Base-by-base conservation (phyloP, 2,329 filamentous ascomycete species). In the Pezizomycotina sp. region DNA sequence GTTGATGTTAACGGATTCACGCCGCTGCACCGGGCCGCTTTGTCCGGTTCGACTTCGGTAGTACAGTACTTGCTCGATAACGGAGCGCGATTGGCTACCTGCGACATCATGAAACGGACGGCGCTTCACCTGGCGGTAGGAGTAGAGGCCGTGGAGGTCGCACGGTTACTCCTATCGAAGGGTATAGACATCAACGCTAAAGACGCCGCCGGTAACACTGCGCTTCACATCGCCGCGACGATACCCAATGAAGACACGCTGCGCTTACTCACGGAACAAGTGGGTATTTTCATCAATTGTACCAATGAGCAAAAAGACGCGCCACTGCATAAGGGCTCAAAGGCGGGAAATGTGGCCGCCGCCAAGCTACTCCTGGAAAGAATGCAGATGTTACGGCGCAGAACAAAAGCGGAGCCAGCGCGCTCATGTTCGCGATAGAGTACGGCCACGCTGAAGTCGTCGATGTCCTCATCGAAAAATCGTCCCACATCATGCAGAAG, bases 281-380 rank as follows among this genome's bases (percentile, higher is more conserved):
- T 8, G 22, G 29, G 25, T 19, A 38, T 14, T 24, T 24, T 10
- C 29, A 34, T 19, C 19, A 28, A 10, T 29, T 32, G 13, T 13
- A 38, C 29, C 6, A 34, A 27, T 15, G 29, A 34, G 13, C 29
- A 31, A 5, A 31, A 38, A 15, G 36, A 38, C 6, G 18, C 23
- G 19, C 34, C 29, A 26, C 36, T 31, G 13, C 34, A 26, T 29
- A 33, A 34, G 24, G 29, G 32, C 24, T 34, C 23, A 9, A 15
- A 13, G 6, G n/a, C 23, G 10, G 29, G 29, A 4, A 27, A 27
- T 12, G 10, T 26, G 5, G 16, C 25, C 13, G 25, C 29, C 8
- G 24, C 32, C 29, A 31, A 34, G 10, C 32, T 34, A 26, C 23
- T 38, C 8, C n/a, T n/a, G n/a, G n/a, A n/a, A n/a, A n/a, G n/a